A percentile compares a stretch with the other conserved stretches of the same genome.
Conservation (phyloP, 352 stramenopile species). For the Phytopythium montanum region DNA sequence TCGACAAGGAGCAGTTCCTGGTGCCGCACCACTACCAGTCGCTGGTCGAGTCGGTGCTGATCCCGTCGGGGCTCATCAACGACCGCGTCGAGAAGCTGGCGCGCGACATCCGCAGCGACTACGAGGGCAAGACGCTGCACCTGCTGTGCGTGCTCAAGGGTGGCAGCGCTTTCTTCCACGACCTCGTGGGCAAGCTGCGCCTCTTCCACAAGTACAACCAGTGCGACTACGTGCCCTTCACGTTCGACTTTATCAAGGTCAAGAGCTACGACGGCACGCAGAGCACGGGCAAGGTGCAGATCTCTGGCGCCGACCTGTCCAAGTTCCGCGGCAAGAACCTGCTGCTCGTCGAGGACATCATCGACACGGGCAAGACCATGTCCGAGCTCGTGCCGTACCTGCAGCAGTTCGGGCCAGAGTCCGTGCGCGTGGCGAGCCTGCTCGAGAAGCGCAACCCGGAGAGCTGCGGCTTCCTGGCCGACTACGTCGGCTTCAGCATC, state of each 20-base stretch:
- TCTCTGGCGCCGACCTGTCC: constrained; percentile 79
- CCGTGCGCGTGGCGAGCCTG: constrained; percentile 89
- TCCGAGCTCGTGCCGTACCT: constrained; percentile 88
- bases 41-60: constrained; percentile 82
- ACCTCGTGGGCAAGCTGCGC: constrained; percentile 80
- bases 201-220: constrained; percentile 88
- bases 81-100: constrained; percentile 92
- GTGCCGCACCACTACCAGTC: constrained; percentile 81
- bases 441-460: constrained; percentile 92
- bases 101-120: constrained; percentile 88
- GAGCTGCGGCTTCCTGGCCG: constrained; percentile 87
- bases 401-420: constrained; percentile 69
- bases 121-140: constrained; percentile 88
- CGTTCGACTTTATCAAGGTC: constrained; percentile 93
- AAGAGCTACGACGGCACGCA: constrained; percentile 94
- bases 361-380: constrained; percentile 96
- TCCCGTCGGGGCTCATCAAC: constrained; percentile 87
- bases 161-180: constrained; percentile 87
- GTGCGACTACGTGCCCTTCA: constrained; percentile 89
- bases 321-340: constrained; percentile 91
- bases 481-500: constrained; percentile 97
- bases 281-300: constrained; percentile 90
- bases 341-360: constrained; percentile 97
- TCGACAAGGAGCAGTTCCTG: constrained; percentile 75
- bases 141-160: constrained; percentile 92